Base-by-base conservation (phyloP, 2,329 filamentous ascomycete genomes). In the Colletotrichum eremochloae region DNA sequence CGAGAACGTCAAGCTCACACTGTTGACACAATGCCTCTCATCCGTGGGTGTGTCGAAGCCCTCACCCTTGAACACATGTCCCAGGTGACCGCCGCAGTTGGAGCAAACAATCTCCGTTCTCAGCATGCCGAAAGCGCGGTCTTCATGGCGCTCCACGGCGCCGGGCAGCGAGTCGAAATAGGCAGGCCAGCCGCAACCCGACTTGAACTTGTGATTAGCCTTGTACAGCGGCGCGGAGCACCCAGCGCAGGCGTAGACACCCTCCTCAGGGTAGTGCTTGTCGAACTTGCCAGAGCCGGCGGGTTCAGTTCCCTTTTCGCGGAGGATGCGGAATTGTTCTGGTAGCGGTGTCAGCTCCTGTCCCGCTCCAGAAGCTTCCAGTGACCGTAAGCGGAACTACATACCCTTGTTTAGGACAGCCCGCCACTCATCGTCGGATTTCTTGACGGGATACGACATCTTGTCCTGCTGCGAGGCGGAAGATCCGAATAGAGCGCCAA, bases 11-110 rank as follows among this genome's bases (percentile, higher is more conserved):
- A 98, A 85, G 80, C 94, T 97, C 65, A 98, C 84, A 79, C 94
- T 96, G 81, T 98, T 99, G 71, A 99, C 96, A 80, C 96, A 99
- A 85, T 99, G 96, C 74, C 96, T 89, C 89, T 99, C 96, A 81
- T 99, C 93, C 29, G 95, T 98, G 6, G 96, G 95, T 31, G 93
- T 97, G 11, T 87, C 79, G 79, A 92, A 96, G 29, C 93, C 92
- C 82, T 97, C 94, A 15, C 94, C 94, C 86, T 96, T 96, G 82
- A 97, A 97, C 20, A 97, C 94, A 85, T 97, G 94, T 36, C 94
- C 94, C 72, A 97, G 81, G 83, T 97, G 94, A 2, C 96, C 96
- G 33, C 96, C 97, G 80, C 96, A 99, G 81, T 97, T 97, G 75
- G 90, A 89, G 83, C 96, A 99, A 11, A 97, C 92, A 78, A 99